phyloP scores from a whole-genome alignment of 2,329 filamentous ascomycete genomes.

The Talaromyces islandicus region DNA sequence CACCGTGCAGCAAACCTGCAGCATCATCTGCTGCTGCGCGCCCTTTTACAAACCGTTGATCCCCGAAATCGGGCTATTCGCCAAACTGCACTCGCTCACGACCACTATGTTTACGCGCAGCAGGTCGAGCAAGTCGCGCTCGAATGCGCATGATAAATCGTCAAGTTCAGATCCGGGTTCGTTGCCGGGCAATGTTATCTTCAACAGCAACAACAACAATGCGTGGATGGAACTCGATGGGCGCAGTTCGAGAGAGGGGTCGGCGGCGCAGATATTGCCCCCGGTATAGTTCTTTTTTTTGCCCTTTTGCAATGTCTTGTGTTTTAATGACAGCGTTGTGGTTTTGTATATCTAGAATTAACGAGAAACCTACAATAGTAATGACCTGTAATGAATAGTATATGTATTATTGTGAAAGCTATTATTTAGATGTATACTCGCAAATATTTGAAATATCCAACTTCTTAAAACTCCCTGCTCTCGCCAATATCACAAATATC shows the following conservation, averaged over 20 bases:
- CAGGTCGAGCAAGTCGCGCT: neutral
- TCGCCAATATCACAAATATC: constrained; percentile 12
- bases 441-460: neutral
- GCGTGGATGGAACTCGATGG: neutral
- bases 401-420: neutral
- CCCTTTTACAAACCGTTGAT: constrained; percentile 5
- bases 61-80: neutral
- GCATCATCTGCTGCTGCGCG: constrained; percentile 5
- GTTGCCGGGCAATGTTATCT: neutral
- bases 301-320: neutral
- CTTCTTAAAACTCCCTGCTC: constrained; percentile 8
- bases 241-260: neutral
- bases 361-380: neutral
- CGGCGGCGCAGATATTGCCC: neutral
- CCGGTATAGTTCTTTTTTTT: neutral
- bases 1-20: constrained; percentile 8
- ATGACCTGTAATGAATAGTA: neutral
- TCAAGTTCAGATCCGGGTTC: neutral
- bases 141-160: neutral
- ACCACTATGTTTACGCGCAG: neutral
- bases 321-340: neutral
- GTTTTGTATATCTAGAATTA: neutral
- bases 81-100: neutral
- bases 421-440: neutral
- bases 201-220: neutral